These are phyloP conservation scores for Neurospora crassa DNA, from an alignment of 2,329 filamentous ascomycete genomes.

Conservation along the genomic window DNA sequence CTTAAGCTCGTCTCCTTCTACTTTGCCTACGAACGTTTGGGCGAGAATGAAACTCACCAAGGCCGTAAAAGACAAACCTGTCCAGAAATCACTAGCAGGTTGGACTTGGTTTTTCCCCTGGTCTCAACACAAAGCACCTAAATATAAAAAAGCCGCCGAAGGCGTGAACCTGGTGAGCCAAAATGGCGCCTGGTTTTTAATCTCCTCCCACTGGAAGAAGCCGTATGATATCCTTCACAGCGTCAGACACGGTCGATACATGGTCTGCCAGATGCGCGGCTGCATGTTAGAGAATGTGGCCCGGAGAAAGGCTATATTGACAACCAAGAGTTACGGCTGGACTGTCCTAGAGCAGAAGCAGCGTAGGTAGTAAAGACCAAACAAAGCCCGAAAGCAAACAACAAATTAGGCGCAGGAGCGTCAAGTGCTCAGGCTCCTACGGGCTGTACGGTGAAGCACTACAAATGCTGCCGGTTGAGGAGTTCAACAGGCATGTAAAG, in stretches of 20 bases:
- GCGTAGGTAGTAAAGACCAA: background rate
- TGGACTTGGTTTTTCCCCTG: background rate
- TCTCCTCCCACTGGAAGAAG: background rate
- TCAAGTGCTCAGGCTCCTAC: background rate
- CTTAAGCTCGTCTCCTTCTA: background rate
- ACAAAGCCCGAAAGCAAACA: background rate
- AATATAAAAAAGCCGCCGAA: background rate
- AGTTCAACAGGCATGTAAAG: slow-evolving; percentile 1
- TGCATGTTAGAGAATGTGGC: background rate
- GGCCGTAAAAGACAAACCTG: background rate
- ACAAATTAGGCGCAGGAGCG: background rate
- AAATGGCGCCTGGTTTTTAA: background rate
- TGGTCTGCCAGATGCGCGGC: background rate
- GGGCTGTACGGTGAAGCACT: background rate
- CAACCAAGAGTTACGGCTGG: background rate
- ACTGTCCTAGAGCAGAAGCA: background rate
- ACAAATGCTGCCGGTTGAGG: background rate
- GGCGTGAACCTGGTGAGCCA: background rate
- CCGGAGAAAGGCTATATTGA: background rate
- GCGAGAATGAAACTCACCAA: background rate
- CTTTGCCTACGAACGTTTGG: background rate
- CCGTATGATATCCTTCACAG: background rate
- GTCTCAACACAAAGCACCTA: background rate
- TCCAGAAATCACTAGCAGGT: background rate
- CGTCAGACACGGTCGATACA: background rate